Evolutionary conservation across 2,329 filamentous ascomycete genomes (phyloP), one percentile per base, ranked within the genome.

Genomic region (Venturiaceae sp.): DNA sequence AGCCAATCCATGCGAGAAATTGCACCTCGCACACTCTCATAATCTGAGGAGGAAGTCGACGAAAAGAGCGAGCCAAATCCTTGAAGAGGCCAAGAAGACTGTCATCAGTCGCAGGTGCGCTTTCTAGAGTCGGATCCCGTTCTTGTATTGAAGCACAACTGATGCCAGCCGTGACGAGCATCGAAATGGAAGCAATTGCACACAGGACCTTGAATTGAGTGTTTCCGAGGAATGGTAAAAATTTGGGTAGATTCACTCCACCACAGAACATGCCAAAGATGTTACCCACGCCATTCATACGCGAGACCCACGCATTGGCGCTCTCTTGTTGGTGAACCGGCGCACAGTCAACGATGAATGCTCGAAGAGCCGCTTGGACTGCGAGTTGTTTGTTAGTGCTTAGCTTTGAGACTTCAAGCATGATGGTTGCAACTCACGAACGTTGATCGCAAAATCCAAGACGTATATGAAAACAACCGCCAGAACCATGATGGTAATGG

Each of bases 161-260:
- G 63, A 94, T 76, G 5, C 82, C 66, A 4, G 96, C 79, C 0
- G 90, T 95, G 41, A 79, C 69, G 26, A 74, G 78, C 58, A 97
- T 83, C 16, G 84, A 81, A 58, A 95, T 74, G 59, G 86, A 89
- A 21, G 92, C 91, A 63, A 97, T 85, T 19, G 87, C 85, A 68
- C 91, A 95, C 3, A 97, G 85, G 4, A 92, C 87, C 72, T 97
- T 91, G 77, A 97, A 97, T 69, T 97, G 92, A 0, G 86, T 92
- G 65, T 88, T 80, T 36, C 92, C 92, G 34, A 97, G 80, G 70
- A 88, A 95, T 67, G 88, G 86, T 9, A 95, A 71, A 60, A 85
- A 80, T 57, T 79, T 80, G 0, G 90, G 88, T 4, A 97, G 79
- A 65, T 96, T 80, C 62, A 90, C 76, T 66, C 92, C 95, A 37